Percentiles rank a stretch among this genome's conserved stretches.
These are phyloP conservation scores for Hemileccinum rubropunctum DNA, from an alignment of 768 basidiomycete genomes.

Conservation along the genomic window DNA sequence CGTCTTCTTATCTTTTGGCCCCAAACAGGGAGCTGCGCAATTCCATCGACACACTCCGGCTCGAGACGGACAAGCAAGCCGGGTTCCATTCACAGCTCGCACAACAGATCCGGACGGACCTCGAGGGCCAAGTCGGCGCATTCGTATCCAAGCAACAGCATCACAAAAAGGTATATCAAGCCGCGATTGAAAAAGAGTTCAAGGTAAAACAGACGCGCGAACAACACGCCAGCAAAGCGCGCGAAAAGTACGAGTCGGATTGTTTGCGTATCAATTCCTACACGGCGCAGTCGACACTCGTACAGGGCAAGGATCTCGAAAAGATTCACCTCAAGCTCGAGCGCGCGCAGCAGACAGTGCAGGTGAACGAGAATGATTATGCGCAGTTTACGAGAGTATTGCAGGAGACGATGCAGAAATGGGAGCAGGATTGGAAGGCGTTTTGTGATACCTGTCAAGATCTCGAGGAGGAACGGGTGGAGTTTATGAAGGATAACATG, in stretches of 20 bases:
- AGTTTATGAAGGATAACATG: slow-evolving; percentile 91
- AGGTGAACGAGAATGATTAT: slow-evolving; percentile 89
- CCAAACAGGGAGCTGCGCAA: slow-evolving; percentile 69
- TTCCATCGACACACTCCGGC: slow-evolving; percentile 73
- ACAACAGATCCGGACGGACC: slow-evolving; percentile 67
- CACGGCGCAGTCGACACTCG: slow-evolving; percentile 85
- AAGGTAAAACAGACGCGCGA: slow-evolving; percentile 88
- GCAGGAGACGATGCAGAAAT: slow-evolving; percentile 74
- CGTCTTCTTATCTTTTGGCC: slow-evolving; percentile 3
- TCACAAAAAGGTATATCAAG: slow-evolving; percentile 72
- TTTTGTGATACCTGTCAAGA: slow-evolving; percentile 97
- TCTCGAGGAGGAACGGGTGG: slow-evolving; percentile 90
- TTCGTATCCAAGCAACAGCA: slow-evolving; percentile 66
- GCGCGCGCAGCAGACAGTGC: slow-evolving; percentile 84
- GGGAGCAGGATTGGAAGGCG: slow-evolving; percentile 92
- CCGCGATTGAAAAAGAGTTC: slow-evolving; percentile 83
- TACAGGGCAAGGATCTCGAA: slow-evolving; percentile 92
- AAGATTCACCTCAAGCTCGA: slow-evolving; percentile 86
- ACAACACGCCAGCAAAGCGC: slow-evolving; percentile 79
- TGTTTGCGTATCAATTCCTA: slow-evolving; percentile 92
- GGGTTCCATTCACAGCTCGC: slow-evolving; percentile 70
- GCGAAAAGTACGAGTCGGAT: slow-evolving; percentile 91
- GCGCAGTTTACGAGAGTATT: slow-evolving; percentile 80
- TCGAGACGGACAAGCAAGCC: slow-evolving; percentile 84
- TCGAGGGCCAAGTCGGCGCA: slow-evolving; percentile 62